phyloP scores from a whole-genome alignment of 2,329 filamentous ascomycete genomes.

The Saccharata proteae region DNA sequence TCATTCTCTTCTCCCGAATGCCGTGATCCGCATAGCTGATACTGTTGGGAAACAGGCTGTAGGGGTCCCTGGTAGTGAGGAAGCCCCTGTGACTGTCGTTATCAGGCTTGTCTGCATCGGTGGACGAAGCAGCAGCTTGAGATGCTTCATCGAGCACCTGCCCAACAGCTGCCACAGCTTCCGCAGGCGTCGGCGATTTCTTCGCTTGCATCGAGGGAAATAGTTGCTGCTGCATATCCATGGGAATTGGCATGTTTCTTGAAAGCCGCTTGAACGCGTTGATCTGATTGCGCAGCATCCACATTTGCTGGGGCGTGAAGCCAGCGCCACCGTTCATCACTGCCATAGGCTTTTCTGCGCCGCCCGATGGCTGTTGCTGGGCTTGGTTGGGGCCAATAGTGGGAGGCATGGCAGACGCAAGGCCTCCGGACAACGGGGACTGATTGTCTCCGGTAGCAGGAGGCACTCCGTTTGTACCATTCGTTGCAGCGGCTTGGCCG shows the following conservation, averaged over 20 bases:
- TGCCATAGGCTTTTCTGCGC: conserved; percentile 23
- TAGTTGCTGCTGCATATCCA: conserved; percentile 68
- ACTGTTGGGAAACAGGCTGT: conserved; percentile 34
- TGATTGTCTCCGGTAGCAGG: conserved; percentile 15
- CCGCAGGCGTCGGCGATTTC: conserved; percentile 28
- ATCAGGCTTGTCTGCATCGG: conserved; percentile 27
- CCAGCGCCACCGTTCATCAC: conserved; percentile 16
- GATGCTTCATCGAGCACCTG: conserved; percentile 42
- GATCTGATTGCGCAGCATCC: conserved; percentile 72
- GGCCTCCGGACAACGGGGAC: conserved; percentile 11
- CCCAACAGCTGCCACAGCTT: conserved; percentile 30
- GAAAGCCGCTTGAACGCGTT: conserved; percentile 81
- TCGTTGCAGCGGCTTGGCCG: conserved; percentile 23
- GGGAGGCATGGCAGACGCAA: conserved; percentile 15
- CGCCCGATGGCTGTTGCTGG: conserved; percentile 22
- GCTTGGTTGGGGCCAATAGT: conserved; percentile 16
- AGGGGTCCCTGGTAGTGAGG: conserved; percentile 47
- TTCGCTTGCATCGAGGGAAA: conserved; percentile 59
- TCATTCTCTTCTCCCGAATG: conserved; percentile 60
- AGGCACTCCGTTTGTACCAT: conserved; percentile 31
- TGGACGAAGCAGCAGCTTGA: conserved; percentile 25
- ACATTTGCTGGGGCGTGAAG: conserved; percentile 69
- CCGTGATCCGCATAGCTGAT: conserved; percentile 76
- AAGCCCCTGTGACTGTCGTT: conserved; percentile 33
- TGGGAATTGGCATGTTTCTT: conserved; percentile 73